phyloP scores from a whole-genome alignment of 2,329 filamentous ascomycete species.

The Fusarium nematophilum region DNA sequence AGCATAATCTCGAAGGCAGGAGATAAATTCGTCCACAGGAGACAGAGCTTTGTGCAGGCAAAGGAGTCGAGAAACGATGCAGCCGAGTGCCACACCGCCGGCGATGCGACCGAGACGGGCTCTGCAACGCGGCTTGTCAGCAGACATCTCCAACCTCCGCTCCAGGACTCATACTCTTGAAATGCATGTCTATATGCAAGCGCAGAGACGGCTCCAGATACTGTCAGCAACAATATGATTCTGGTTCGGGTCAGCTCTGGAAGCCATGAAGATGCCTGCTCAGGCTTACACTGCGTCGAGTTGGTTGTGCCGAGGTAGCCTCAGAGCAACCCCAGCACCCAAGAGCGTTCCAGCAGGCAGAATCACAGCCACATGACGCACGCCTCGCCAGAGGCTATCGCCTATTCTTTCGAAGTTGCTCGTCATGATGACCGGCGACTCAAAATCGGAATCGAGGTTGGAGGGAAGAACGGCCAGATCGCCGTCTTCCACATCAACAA shows the following conservation, averaged over 20 bases:
- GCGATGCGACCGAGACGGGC: constrained; percentile 27
- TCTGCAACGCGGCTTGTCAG: constrained; percentile 31
- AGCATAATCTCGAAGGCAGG: constrained; percentile 22
- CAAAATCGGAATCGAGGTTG: not conserved
- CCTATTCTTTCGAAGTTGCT: constrained; percentile 2
- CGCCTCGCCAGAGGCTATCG: not conserved
- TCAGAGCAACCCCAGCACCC: constrained; percentile 30
- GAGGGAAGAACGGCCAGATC: not conserved
- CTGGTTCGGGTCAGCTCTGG: constrained; percentile 28
- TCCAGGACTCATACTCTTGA: constrained; percentile 28
- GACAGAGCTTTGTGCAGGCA: not conserved
- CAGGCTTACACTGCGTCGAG: constrained; percentile 32
- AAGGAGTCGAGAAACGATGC: constrained; percentile 9
- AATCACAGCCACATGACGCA: constrained; percentile 9
- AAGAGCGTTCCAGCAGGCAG: constrained; percentile 31
- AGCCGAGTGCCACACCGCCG: constrained; percentile 12
- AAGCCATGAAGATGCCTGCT: not conserved
- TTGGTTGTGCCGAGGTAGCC: constrained; percentile 18
- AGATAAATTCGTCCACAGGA: constrained; percentile 11
- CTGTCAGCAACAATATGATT: constrained; percentile 16
- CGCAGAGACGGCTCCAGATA: constrained; percentile 24
- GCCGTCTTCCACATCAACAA: not conserved
- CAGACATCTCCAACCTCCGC: constrained; percentile 6
- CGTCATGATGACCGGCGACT: constrained; percentile 6
- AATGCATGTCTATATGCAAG: constrained; percentile 26